Conservation (phyloP, 23 red algal genomes). For the Gracilariopsis chorda region DNA sequence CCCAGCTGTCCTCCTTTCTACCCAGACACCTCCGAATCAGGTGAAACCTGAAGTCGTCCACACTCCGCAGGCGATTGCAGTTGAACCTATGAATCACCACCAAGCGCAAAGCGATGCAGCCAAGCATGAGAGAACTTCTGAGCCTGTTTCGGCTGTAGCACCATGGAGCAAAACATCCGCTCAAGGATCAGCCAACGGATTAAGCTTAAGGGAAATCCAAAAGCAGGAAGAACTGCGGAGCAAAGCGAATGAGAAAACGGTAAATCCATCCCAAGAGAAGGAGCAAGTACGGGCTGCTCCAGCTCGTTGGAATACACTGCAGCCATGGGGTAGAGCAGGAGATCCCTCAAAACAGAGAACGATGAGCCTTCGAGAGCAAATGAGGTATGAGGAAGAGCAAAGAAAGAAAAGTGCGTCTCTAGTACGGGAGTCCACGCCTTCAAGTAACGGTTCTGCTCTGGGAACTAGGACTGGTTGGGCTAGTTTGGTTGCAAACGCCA, state of each 20-base stretch:
- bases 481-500: constrained; percentile 57
- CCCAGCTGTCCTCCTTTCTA: neutral
- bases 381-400: constrained; percentile 62
- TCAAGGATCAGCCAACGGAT: constrained; percentile 32
- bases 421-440: neutral
- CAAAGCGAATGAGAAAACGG: constrained; percentile 35
- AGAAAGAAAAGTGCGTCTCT: constrained; percentile 15
- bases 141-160: constrained; percentile 4
- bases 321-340: constrained; percentile 61
- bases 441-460: neutral
- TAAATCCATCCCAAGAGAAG: neutral
- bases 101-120: neutral
- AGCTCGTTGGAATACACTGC: constrained; percentile 33
- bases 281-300: constrained; percentile 17
- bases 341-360: constrained; percentile 34
- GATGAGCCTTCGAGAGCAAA: constrained; percentile 52
- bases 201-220: constrained; percentile 64
- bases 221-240: constrained; percentile 60
- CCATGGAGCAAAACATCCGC: constrained; percentile 59
- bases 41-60: neutral
- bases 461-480: constrained; percentile 66
- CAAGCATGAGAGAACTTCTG: neutral
- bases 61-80: neutral
- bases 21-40: neutral
- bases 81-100: neutral